Base-by-base conservation (phyloP, 768 basidiomycete species). In the Multifurca ochricompacta region DNA sequence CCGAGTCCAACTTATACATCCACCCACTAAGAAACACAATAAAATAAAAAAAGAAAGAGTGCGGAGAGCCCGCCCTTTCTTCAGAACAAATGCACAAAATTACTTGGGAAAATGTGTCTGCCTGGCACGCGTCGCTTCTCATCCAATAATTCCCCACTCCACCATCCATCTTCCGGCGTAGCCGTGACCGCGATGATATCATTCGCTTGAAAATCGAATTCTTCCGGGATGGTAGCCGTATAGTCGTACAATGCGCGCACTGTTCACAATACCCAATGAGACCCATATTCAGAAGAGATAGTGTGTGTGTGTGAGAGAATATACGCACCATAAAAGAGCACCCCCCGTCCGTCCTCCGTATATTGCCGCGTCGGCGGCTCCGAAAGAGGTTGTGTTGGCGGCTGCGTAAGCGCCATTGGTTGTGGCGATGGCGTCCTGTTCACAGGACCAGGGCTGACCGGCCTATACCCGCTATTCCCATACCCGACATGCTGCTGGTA, bases 161-260 rank as follows among this genome's bases (percentile, higher is more conserved):
- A 98, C 95, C 95, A 97, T 1, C 95, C 95, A 63, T 96, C 94
- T 63, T 93, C 92, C 4, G 92, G 92, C 6, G 92, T 95, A 19
- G 83, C 78, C 0, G 90, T 94, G 9, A 98, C 94, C 6, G 93
- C 94, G 60, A 98, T 96, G 60, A 96, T 89, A 69, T 98, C 95
- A 2, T 88, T 91, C 19, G 83, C 75, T 66, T 93, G 90, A 81
- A 98, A 97, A 67, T 94, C 88, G 68, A 98, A 97, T 71, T 97
- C 95, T 65, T 94, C 91, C 1, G 88, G 84, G 58, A 87, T 89
- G 10, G 85, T 83, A 14, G 89, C 91, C 0, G 70, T 70, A 63
- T 93, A 94, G 68, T 92, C 87, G 66, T 90, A 95, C 59, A 94
- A 71, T 35, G 92, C 92, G 74, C 91, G 89, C 56, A 94, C 91